These are phyloP conservation scores for Clonostachys rhizophaga DNA, from an alignment of 2,329 filamentous ascomycete genomes.

Conservation along the genomic window DNA sequence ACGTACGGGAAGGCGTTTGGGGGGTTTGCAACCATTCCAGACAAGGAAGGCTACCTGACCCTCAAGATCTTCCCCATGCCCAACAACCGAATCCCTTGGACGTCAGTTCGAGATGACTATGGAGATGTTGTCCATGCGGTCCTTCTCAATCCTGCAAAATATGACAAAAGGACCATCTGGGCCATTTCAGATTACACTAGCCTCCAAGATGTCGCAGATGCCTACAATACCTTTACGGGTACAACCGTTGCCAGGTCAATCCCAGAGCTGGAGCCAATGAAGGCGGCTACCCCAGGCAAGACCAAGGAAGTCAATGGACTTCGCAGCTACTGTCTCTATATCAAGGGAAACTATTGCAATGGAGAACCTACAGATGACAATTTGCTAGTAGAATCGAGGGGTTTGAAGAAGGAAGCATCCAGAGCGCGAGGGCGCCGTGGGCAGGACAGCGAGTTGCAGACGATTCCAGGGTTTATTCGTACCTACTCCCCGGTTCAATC, in stretches of 20 bases:
- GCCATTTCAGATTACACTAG: neutral
- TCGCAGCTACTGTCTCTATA: neutral
- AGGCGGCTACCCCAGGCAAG: neutral
- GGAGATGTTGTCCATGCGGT: neutral
- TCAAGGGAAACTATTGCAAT: neutral
- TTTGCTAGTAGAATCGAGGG: too few species aligned
- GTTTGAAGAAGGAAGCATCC: too few species aligned
- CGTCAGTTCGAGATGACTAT: neutral
- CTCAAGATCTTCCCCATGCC: conserved; percentile 17
- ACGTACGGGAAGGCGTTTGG: conserved; percentile 17
- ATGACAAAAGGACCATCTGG: neutral
- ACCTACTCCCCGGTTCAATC: too few species aligned
- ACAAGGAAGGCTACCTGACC: conserved; percentile 27
- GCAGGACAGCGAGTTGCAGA: too few species aligned
- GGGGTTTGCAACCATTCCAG: conserved; percentile 28
- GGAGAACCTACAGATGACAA: neutral
- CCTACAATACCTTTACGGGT: neutral
- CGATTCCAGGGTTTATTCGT: too few species aligned
- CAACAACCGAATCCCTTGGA: neutral
- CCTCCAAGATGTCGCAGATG: neutral
- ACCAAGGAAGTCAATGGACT: neutral
- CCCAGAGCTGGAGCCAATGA: neutral
- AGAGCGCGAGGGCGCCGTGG: too few species aligned
- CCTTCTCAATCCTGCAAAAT: neutral
- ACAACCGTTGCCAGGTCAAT: neutral